Evolutionary conservation across 2,329 filamentous ascomycete species (phyloP), one percentile per base, ranked within the genome.

Genomic region (Tolypocladium ovalisporum): DNA sequence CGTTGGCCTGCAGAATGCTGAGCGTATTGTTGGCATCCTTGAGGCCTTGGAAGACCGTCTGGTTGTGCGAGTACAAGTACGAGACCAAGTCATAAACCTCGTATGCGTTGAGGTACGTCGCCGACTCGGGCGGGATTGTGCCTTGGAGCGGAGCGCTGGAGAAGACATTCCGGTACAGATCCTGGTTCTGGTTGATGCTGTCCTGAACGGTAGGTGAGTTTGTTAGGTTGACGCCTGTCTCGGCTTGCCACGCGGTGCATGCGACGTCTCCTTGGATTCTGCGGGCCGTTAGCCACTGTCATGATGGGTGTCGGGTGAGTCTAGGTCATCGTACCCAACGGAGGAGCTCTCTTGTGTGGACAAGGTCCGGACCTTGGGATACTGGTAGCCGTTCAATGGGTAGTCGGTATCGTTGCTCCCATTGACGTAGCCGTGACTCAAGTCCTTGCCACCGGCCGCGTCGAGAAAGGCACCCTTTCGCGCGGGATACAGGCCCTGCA

Each of bases 401-500:
- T 83, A 82, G 32, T 84, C 74, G 7, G 88, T 74, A 2, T 74
- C 70, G 5, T 79, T 82, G 13, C 83, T 61, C 7, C 59, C 56
- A 2, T 57, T 42, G 5, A 56, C 56, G 37, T 66, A 63, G 49
- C 70, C 65, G 40, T 77, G 80, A 60, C 82, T 76, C 15, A 79
- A 74, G 39, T 69, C 67, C 12, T 59, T 51, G 27, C 68, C 69
- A 4, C 69, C 71, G 15, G 66, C 66, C 24, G 56, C 57, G 15
- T 57, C 56, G 39, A 63, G 62, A 39, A 73, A 74, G 0, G 65
- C 61, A 12, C 65, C 59, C 4, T 77, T 76, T 0, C 81, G 79
- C 0, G 90, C 89, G 2, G 91, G 90, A 67, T 96, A 96, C 4
- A 96, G 76, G 5, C 87, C 90, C 68, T 96, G 91, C 63, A 94